Conservation (phyloP, 2,329 filamentous ascomycete genomes). For the Fusarium sp. region DNA sequence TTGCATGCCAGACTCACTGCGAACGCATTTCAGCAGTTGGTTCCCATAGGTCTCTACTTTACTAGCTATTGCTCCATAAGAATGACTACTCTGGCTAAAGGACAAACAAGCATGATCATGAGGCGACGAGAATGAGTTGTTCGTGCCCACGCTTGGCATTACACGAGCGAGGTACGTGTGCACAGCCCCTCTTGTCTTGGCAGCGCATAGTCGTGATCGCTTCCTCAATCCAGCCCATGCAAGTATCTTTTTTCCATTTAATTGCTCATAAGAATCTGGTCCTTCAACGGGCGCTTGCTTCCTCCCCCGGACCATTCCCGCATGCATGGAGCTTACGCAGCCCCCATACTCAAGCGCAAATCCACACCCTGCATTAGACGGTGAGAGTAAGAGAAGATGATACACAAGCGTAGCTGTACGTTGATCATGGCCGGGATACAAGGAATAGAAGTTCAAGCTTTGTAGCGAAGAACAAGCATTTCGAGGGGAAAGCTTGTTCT, state of each 20-base stretch:
- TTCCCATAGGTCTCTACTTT: neutral
- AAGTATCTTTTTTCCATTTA: neutral
- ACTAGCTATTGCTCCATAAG: neutral
- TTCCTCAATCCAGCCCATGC: neutral
- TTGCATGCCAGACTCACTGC: neutral
- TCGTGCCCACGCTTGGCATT: slow-evolving; percentile 37
- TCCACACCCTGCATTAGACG: slow-evolving; percentile 3
- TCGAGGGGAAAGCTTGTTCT: slow-evolving; percentile 15
- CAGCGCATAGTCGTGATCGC: neutral
- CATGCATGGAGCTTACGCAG: neutral
- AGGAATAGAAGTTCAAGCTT: slow-evolving; percentile 26
- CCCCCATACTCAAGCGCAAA: neutral
- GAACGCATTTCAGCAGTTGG: too few species aligned
- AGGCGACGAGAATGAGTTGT: slow-evolving; percentile 27
- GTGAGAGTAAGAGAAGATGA: slow-evolving; percentile 1
- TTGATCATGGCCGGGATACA: slow-evolving; percentile 6
- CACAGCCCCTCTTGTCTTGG: slow-evolving; percentile 33
- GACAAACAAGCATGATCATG: neutral
- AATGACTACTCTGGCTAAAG: neutral
- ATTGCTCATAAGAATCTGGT: neutral
- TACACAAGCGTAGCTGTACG: neutral
- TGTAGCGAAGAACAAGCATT: slow-evolving; percentile 15
- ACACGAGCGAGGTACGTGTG: slow-evolving; percentile 22
- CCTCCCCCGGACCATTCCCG: neutral
- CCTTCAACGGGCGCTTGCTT: neutral